Evolutionary conservation across 2,329 filamentous ascomycete species (phyloP).

Genomic region (Ophiostoma fasciatum): DNA sequence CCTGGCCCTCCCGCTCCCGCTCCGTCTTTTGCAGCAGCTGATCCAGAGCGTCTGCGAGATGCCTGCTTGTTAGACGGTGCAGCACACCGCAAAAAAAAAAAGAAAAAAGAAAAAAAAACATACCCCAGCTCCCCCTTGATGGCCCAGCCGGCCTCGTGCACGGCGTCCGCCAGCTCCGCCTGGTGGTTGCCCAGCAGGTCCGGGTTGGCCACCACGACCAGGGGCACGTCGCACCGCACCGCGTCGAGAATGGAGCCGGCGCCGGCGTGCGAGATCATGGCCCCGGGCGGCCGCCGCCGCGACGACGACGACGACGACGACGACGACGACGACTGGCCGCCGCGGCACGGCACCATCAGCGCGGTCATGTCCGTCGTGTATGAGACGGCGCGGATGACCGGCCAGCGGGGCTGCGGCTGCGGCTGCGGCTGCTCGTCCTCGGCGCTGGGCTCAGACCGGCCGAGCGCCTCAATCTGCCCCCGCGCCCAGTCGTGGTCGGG

Average conservation of each 20-base stretch:
- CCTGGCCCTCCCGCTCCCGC: slow-evolving; percentile 11
- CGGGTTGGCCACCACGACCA: slow-evolving; percentile 85
- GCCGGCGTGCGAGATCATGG: slow-evolving; percentile 82
- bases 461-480: slow-evolving; percentile 14
- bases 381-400: slow-evolving; percentile 34
- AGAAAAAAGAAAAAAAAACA: slow-evolving; percentile 13
- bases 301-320: too few relatives aligned
- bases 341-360: slow-evolving; percentile 43
- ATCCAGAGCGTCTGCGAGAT: slow-evolving; percentile 14
- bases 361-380: slow-evolving; percentile 48
- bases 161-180: slow-evolving; percentile 64
- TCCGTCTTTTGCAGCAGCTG: slow-evolving; percentile 10
- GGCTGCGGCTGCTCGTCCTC: neutral
- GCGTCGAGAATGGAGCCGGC: slow-evolving; percentile 82
- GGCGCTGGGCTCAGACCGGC: slow-evolving; percentile 24
- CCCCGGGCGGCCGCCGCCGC: slow-evolving; percentile 41
- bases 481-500: slow-evolving; percentile 44
- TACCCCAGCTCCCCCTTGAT: slow-evolving; percentile 56
- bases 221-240: slow-evolving; percentile 53
- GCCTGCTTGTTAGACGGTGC: slow-evolving; percentile 7
- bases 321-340: too few relatives aligned
- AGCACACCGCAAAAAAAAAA: neutral
- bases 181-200: slow-evolving; percentile 82
- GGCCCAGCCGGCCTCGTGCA: slow-evolving; percentile 61
- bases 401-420: slow-evolving; percentile 1